Percentiles rank a stretch among this genome's conserved stretches.
Conservation (phyloP, 1,139 yeast species). For the Yarrowia galli region DNA sequence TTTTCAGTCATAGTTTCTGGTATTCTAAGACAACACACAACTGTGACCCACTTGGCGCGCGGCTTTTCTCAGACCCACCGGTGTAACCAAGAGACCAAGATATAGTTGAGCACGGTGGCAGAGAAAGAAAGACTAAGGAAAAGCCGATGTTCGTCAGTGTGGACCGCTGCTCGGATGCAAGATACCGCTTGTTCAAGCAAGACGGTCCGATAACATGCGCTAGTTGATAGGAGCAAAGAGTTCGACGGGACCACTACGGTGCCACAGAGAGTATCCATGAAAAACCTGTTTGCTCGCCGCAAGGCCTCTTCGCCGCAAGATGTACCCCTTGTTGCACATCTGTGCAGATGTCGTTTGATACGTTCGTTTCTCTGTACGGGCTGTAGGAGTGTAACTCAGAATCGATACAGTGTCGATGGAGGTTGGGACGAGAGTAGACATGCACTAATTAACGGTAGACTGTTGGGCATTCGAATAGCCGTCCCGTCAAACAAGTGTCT, state of each 20-base stretch:
- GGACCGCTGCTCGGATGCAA: slow-evolving; percentile 10
- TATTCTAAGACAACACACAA: slow-evolving; percentile 12
- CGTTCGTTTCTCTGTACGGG: slow-evolving; percentile 10
- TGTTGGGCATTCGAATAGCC: no score
- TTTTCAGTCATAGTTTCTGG: neutral
- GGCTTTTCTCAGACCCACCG: slow-evolving; percentile 5
- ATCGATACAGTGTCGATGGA: neutral
- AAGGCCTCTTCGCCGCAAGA: neutral
- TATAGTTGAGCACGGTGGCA: slow-evolving; percentile 19
- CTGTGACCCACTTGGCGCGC: slow-evolving; percentile 14
- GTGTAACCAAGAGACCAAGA: slow-evolving; percentile 12
- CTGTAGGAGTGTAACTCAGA: neutral
- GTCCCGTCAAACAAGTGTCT: no score
- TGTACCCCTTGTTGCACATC: slow-evolving; percentile 25
- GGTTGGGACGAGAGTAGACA: no score
- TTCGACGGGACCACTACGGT: neutral
- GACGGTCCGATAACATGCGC: slow-evolving; percentile 21
- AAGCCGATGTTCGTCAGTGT: neutral
- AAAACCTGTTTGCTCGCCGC: neutral
- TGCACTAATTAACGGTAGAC: no score
- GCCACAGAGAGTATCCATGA: neutral
- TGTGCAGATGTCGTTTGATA: slow-evolving; percentile 23
- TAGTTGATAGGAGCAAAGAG: neutral
- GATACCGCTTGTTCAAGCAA: slow-evolving; percentile 1
- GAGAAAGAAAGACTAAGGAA: neutral